Base-by-base conservation (phyloP, 148 eudicot genomes). In the Nepenthes gracilis region DNA sequence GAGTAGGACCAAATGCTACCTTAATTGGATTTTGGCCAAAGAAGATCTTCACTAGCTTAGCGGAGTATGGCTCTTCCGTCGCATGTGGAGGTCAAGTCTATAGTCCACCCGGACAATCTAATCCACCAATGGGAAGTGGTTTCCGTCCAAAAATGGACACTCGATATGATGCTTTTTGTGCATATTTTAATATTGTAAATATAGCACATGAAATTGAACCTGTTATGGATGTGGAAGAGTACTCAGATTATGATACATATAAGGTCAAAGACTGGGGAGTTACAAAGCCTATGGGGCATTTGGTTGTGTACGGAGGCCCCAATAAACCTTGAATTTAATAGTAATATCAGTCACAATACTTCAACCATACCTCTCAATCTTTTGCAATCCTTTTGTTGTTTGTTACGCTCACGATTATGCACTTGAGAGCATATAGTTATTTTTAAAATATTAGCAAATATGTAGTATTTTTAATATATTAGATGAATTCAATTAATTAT, bases 11-110 rank as follows among this genome's bases (percentile, higher is more conserved):
- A 1, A 7, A 43, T 43, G 49, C 15, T 5, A 32, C 0, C 13
- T 33, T 13, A 23, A 14, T 59, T 40, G 62, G 62, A 37, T 59
- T 40, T n/a, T 59, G 62, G 62, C 62, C 62, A 38, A 59, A 59
- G 11, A 33, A 40, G 10, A 40, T 59, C 14, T 59, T 59, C 6
- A 5, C 49, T 2, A 12, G 4, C 7, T 43, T 59, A 43, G 33
- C 23, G n/a, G 10, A 43, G 2, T 9, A 13, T 2, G 62, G 12
- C n/a, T 59, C 62, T 23, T 59, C 9, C 33, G 11, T 59, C 2
- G 51, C 62, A 2, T 40, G 48, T 33, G 62, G 62, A 2, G 62
- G 62, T 13, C 10, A 35, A 59, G 32, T 43, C 2, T 59, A 59
- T 23, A 59, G 62, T 43, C 51, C 62, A 13, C 23, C 23, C 23